Evolutionary conservation across 805 yeast species (phyloP).

Genomic region (Candida wancherniae): DNA sequence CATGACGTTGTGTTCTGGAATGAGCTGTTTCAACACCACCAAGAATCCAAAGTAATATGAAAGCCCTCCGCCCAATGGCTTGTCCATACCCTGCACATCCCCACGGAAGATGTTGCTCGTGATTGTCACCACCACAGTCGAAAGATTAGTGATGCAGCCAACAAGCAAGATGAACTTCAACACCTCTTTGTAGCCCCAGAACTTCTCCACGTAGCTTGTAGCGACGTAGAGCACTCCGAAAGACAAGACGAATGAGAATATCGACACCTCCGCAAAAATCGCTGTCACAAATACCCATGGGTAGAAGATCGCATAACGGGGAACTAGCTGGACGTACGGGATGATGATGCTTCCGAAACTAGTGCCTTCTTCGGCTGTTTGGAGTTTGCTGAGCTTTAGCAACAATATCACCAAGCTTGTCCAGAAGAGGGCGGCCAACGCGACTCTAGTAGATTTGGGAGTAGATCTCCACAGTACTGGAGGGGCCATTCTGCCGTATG

Average conservation of each 20-base stretch:
- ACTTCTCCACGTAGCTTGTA: conserved; percentile 44
- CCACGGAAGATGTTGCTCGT: conserved; percentile 31
- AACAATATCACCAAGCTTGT: conserved; percentile 40
- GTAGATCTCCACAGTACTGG: conserved; percentile 16
- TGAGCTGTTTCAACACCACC: conserved; percentile 53
- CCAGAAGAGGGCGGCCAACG: conserved; percentile 34
- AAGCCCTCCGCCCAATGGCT: conserved; percentile 50
- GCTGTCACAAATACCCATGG: conserved; percentile 66
- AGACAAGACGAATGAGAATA: conserved; percentile 42
- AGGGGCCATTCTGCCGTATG: conserved; percentile 7
- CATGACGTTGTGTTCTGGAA: conserved; percentile 53
- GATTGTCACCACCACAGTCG: conserved; percentile 42
- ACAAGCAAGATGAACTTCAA: conserved; percentile 47
- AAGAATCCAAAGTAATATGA: conserved; percentile 50
- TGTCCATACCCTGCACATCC: conserved; percentile 34
- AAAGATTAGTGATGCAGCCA: conserved; percentile 52
- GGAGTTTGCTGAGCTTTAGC: conserved; percentile 29
- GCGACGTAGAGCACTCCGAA: conserved; percentile 34
- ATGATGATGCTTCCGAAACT: conserved; percentile 39
- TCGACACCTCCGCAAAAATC: conserved; percentile 57
- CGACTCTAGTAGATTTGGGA: conserved; percentile 47
- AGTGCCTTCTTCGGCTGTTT: conserved; percentile 6
- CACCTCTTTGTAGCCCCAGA: conserved; percentile 50
- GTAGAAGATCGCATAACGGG: conserved; percentile 46
- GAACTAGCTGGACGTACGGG: conserved; percentile 62